These are phyloP conservation scores for Bathelium albidoporum DNA, from an alignment of 495 filamentous ascomycete genomes.

Conservation along the genomic window DNA sequence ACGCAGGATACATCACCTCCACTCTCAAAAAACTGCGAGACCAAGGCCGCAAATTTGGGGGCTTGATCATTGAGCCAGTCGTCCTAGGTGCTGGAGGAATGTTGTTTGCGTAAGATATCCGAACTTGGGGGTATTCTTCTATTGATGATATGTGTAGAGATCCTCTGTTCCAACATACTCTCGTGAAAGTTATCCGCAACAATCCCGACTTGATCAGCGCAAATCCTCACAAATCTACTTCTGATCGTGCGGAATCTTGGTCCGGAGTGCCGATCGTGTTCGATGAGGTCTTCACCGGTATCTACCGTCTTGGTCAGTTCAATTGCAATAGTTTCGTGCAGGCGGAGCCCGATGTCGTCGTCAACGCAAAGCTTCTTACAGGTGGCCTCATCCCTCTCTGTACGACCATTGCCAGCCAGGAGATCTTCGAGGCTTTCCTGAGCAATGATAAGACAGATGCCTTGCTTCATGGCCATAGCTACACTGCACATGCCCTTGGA, in stretches of 20 bases:
- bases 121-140: slow-evolving; percentile 29
- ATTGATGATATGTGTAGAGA: slow-evolving; percentile 38
- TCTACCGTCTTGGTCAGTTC: slow-evolving; percentile 64
- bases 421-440: slow-evolving; percentile 59
- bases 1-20: slow-evolving; percentile 47
- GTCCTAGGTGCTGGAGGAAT: slow-evolving; percentile 70
- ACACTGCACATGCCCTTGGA: slow-evolving; percentile 68
- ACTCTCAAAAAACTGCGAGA: slow-evolving; percentile 40
- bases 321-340: slow-evolving; percentile 55
- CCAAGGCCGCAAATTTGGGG: slow-evolving; percentile 57
- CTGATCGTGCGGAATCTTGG: slow-evolving; percentile 34
- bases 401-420: slow-evolving; percentile 56
- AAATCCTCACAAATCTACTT: neutral
- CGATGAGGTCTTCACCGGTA: slow-evolving; percentile 74
- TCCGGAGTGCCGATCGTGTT: slow-evolving; percentile 62
- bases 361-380: slow-evolving; percentile 70
- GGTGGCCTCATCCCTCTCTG: slow-evolving; percentile 68
- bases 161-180: slow-evolving; percentile 62
- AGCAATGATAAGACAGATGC: slow-evolving; percentile 60
- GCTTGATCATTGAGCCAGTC: slow-evolving; percentile 64
- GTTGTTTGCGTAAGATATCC: slow-evolving; percentile 44
- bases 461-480: slow-evolving; percentile 69
- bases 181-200: slow-evolving; percentile 52
- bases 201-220: slow-evolving; percentile 40
- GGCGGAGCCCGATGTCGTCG: slow-evolving; percentile 57